Base-by-base conservation (phyloP, 1,284 basidiomycete species). In the Meripilus lineatus region DNA sequence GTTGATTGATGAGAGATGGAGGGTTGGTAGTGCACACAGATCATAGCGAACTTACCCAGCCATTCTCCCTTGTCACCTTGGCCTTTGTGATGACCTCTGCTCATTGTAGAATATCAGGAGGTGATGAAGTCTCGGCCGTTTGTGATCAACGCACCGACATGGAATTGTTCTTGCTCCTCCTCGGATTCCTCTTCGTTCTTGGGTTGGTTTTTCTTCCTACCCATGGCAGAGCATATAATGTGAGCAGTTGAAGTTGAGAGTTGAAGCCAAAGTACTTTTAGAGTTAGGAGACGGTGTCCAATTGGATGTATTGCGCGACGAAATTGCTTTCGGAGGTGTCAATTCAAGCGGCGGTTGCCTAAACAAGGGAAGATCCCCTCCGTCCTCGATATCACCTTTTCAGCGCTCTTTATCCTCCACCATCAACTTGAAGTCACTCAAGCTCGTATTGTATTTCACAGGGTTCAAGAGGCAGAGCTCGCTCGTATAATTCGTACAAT, bases 71-170 rank as follows among this genome's bases (percentile, higher is more conserved):
- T 63, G 0, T 69, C 69, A 79, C 74, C 44, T 69, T 66, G 15
- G 75, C 78, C 35, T 61, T 65, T 4, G 66, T 71, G 46, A 80
- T 74, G 39, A 79, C 77, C 66, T 80, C 77, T 80, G 22, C 18
- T 32, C 17, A 21, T n/a, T 17, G 37, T 37, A 23, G 26, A 15
- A 17, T 22, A n/a, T 5, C 2, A 30, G 4, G 18, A n/a, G n/a
- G n/a, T n/a, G n/a, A n/a, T 30, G 23, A 28, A 21, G 33, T 38
- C 30, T 22, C 13, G 11, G 15, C 24, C 42, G 20, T 37, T 25
- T 18, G 23, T 35, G n/a, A 30, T 11, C 13, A 22, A 56, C 71
- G 45, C 47, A 74, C 77, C 77, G 38, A 80, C 78, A 44, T 76
- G 73, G 51, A 56, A 80, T 14, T 74, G 65, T 48, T 75, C 69